Evolutionary conservation across 306 rosid species (phyloP), one percentile per base, ranked within the genome.

Genomic region (Fragaria nilgerrensis): DNA sequence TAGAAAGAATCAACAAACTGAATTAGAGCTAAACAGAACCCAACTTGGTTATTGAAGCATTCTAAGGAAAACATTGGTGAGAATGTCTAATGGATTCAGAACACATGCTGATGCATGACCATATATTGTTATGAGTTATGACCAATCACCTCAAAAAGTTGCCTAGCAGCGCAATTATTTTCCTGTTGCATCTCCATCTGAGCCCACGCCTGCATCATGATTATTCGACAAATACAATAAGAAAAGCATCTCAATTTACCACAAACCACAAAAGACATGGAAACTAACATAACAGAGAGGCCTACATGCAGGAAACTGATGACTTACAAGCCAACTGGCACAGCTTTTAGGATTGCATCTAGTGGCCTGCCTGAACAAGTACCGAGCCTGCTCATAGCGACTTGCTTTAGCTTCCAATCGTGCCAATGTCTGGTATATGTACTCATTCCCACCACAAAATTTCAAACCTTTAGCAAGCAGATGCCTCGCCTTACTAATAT

Each of bases 291-390:
- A 75, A 64, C 20, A 77, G 53, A 59, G 52, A 75, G 79, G 41
- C 43, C 19, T n/a, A 63, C 13, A 3, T 34, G 19, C 12, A 52
- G 37, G 69, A 76, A 47, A 77, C 74, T 41, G 71, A 86, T 37
- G 63, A 86, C 97, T 92, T 87, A 95, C 98, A 81, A 95, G 97
- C 98, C 98, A 95, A 82, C 98, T 88, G 64, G 97, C 98, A 86
- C 98, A 95, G 87, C 97, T 95, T 44, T 84, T 89, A 64, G 97
- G 91, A 84, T 95, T 95, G 79, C 89, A 90, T 77, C 84, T 92
- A 49, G 97, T 92, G 70, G 97, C 98, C 87, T 92, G 96, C 80
- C 80, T 87, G 82, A 95, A 92, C 59, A 92, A 82, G 82, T 86
- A 92, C 19, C 92, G 90, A 83, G 98, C 98, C 88, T 90, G 95